Base-by-base conservation (phyloP, 1,284 basidiomycete species). In the Naganishia albida region DNA sequence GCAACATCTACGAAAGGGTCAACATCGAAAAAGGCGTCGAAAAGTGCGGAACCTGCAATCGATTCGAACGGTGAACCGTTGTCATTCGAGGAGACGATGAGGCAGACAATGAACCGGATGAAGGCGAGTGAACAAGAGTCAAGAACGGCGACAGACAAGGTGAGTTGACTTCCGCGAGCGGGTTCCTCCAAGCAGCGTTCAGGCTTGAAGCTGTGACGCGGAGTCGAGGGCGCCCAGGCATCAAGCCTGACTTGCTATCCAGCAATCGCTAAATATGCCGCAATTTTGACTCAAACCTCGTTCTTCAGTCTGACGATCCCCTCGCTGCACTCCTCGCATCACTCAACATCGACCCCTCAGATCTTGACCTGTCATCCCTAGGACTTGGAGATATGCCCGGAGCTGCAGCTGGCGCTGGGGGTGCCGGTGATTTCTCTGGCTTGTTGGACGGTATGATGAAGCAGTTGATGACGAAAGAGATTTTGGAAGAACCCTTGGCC, bases 371-470 rank as follows among this genome's bases (percentile, higher is more conserved):
- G 2, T 53, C 56, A 23, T 43, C 56, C 50, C 50, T 65, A 10
- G 42, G 34, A 8, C 28, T 51, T n/a, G 40, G 30, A 7, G 50
- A 52, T 39, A 8, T 30, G 18, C 23, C 26, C 59, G 52, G 12
- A 10, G 34, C 39, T 26, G 69, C 43, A 23, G 77, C 74, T 20
- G 77, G 76, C 43, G 76, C 81, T 18, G 77, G 75, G 12, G 82
- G 83, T n/a, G 87, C 87, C 23, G 85, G 84, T 40, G 86, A 88
- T 62, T 78, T 94, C 7, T 85, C 87, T 54, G 86, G 85, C 10
- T 82, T 96, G 70, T 82, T 99, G 25, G 92, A 98, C 76, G 85
- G 82, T 44, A 91, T 98, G 89, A 93, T 95, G 93, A 84, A 85
- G 18, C 88, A 93, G 75, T 83, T 99, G 52, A 93, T 99, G 91